Evolutionary conservation across 2,329 filamentous ascomycete genomes (phyloP).

Genomic region (Phaeosphaeria sp.): DNA sequence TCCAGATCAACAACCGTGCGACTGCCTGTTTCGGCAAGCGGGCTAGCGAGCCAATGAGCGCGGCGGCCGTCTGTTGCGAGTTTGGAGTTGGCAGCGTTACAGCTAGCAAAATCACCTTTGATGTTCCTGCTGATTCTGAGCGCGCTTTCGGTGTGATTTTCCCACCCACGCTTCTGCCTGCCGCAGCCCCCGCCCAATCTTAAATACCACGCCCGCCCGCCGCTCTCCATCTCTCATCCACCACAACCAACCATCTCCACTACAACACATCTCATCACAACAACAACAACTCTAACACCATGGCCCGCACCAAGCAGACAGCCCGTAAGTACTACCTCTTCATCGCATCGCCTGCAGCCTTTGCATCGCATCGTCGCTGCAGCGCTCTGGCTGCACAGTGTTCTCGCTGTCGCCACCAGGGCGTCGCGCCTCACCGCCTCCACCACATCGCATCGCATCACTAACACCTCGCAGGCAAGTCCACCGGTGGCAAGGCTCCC

Average conservation of each 20-base stretch:
- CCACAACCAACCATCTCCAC: conserved; percentile 40
- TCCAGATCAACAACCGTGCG: conserved; percentile 42
- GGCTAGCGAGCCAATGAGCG: conserved; percentile 35
- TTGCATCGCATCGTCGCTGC: conserved; percentile 25
- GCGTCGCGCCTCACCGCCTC: conserved; percentile 25
- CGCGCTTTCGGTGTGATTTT: conserved; percentile 40
- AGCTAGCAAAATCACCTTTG: conserved; percentile 30
- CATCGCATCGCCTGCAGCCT: conserved; percentile 14
- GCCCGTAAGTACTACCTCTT: conserved; percentile 56
- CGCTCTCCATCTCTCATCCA: conserved; percentile 45
- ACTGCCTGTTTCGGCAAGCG: conserved; percentile 29
- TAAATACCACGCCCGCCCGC: conserved; percentile 49
- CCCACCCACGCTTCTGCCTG: conserved; percentile 31
- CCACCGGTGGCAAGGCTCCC: conserved; percentile 74
- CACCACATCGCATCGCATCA: conserved; percentile 12
- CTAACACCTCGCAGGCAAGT: conserved; percentile 67
- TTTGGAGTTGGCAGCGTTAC: conserved; percentile 27
- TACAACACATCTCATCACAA: conserved; percentile 25
- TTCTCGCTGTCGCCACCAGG: conserved; percentile 17
- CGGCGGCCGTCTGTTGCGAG: conserved; percentile 17
- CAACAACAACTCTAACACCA: conserved; percentile 37
- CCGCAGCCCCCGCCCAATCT: conserved; percentile 42
- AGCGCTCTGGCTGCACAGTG: conserved; percentile 1
- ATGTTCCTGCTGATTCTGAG: conserved; percentile 36
- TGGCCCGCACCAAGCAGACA: conserved; percentile 65